phyloP scores from a whole-genome alignment of 306 rosid species.

The Cucumis cinereus region DNA sequence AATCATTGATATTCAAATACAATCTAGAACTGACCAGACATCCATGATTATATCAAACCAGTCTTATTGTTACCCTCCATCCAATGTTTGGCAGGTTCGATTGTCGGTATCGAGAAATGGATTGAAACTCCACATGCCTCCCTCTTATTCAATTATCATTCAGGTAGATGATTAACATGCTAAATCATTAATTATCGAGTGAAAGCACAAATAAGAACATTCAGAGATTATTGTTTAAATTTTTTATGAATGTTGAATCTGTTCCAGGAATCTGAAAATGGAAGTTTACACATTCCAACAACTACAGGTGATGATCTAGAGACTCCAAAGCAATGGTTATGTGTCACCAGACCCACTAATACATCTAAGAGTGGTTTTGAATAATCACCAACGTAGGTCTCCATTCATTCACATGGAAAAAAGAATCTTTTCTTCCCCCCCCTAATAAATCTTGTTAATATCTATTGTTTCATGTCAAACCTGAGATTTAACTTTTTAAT shows the following conservation, averaged over 20 bases:
- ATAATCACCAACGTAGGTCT: not conserved
- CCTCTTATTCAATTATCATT: slow-evolving; percentile 64
- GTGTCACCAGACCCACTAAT: slow-evolving; percentile 41
- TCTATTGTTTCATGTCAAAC: not conserved
- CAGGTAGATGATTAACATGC: slow-evolving; percentile 43
- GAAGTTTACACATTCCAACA: slow-evolving; percentile 77
- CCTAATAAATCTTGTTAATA: not conserved
- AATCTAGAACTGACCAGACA: not conserved
- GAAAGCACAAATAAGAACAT: not conserved
- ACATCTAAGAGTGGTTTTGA: not conserved
- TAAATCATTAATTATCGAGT: not conserved
- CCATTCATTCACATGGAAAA: not conserved
- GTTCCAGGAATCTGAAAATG: slow-evolving; percentile 67
- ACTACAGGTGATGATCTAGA: slow-evolving; percentile 55
- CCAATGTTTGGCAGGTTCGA: slow-evolving; percentile 45
- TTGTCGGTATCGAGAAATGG: slow-evolving; percentile 30
- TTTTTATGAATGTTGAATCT: not conserved
- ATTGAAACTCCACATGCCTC: slow-evolving; percentile 49
- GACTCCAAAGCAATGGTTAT: slow-evolving; percentile 71
- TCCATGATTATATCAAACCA: not conserved
- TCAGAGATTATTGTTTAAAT: not conserved
- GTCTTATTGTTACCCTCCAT: not conserved
- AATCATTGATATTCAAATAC: no score
- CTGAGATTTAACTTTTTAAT: not conserved
- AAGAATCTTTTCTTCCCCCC: not conserved